Conservation (phyloP, 2,329 filamentous ascomycete species). For the Arthrobotrys sphaeroides region DNA sequence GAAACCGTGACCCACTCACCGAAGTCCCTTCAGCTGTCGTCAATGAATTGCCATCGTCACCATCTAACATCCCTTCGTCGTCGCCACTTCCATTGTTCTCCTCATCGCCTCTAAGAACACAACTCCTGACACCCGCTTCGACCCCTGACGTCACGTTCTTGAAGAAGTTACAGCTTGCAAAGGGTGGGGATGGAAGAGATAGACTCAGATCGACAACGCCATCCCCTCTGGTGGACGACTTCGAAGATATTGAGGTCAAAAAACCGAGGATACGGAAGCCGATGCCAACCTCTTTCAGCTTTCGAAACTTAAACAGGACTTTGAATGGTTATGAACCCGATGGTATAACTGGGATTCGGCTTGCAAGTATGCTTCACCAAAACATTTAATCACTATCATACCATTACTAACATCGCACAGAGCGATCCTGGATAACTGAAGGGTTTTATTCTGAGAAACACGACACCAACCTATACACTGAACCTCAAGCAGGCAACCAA, state of each 20-base stretch:
- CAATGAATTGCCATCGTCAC: slow-evolving; percentile 46
- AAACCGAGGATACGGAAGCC: slow-evolving; percentile 41
- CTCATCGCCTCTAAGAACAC: slow-evolving; percentile 41
- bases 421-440: slow-evolving; percentile 39
- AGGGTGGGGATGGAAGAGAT: neutral
- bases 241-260: slow-evolving; percentile 42
- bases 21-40: slow-evolving; percentile 31
- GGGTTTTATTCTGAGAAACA: slow-evolving; percentile 47
- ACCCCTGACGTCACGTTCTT: slow-evolving; percentile 51
- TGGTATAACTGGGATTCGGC: slow-evolving; percentile 32
- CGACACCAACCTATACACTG: slow-evolving; percentile 24
- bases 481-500: slow-evolving; percentile 4
- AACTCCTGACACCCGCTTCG: slow-evolving; percentile 42
- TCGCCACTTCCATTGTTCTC: slow-evolving; percentile 41
- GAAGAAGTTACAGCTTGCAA: slow-evolving; percentile 47
- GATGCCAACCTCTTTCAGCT: slow-evolving; percentile 45
- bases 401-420: neutral
- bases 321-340: slow-evolving; percentile 45
- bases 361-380: slow-evolving; percentile 33
- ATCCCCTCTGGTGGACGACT: slow-evolving; percentile 44
- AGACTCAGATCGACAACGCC: neutral
- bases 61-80: slow-evolving; percentile 9
- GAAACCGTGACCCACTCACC: slow-evolving; percentile 30
- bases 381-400: neutral
- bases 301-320: slow-evolving; percentile 34